Evolutionary conservation across 2,329 filamentous ascomycete genomes (phyloP).

Genomic region (Aspergillus fijiensis): DNA sequence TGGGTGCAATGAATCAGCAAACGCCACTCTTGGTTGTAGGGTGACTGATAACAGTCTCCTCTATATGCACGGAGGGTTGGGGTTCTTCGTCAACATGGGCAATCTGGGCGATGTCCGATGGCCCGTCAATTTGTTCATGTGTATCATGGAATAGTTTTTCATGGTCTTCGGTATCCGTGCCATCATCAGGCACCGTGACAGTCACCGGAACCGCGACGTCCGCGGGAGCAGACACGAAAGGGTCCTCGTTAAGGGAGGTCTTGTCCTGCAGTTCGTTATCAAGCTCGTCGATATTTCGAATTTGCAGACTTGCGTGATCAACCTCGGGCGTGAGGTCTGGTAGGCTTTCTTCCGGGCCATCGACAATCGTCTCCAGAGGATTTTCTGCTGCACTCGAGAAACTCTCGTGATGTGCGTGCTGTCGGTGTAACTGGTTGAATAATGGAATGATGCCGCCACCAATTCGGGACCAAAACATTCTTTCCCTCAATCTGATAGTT

Average conservation of each 20-base stretch:
- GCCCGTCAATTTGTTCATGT: conserved; percentile 9
- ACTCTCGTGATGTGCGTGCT: conserved; percentile 12
- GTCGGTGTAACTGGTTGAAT: conserved; percentile 31
- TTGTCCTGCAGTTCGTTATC: conserved; percentile 7
- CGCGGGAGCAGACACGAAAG: conserved; percentile 13
- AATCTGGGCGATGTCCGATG: neutral
- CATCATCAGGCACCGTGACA: neutral
- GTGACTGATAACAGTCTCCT: conserved; percentile 6
- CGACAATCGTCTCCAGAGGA: neutral
- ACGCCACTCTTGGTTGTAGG: conserved; percentile 1
- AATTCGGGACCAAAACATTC: conserved; percentile 96
- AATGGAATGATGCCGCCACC: conserved; percentile 85
- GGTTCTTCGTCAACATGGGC: conserved; percentile 3
- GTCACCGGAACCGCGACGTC: conserved; percentile 5
- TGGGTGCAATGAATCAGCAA: neutral
- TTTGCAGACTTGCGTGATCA: conserved; percentile 3
- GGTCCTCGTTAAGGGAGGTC: conserved; percentile 10
- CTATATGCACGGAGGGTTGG: conserved; percentile 1
- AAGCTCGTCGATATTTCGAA: conserved; percentile 7
- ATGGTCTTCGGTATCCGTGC: conserved; percentile 1
- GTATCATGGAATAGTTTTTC: conserved; percentile 1
- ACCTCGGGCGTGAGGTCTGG: conserved; percentile 2
- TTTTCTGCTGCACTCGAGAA: neutral
- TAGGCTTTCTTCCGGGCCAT: conserved; percentile 9
- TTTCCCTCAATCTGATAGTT: conserved; percentile 80